Evolutionary conservation across 192 early-diverging fungal species (phyloP).

Genomic region (Neocallimastix lanati): DNA sequence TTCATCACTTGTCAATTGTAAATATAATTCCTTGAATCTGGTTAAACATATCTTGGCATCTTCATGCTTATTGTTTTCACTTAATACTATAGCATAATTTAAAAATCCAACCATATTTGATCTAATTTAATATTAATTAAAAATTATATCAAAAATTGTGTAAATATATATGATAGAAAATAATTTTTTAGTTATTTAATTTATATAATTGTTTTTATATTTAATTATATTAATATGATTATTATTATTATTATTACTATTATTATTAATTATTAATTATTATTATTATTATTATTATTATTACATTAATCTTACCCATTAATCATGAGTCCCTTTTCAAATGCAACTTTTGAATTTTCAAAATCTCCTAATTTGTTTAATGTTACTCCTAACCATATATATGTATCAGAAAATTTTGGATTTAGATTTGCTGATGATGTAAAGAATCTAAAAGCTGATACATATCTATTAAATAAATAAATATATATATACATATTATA

Average conservation of each 20-base stretch:
- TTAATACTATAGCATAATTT: not conserved
- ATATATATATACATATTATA: too few relatives aligned
- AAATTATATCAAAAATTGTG: too few relatives aligned
- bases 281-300: too few relatives aligned
- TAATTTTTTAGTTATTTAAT: too few relatives aligned
- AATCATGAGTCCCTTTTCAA: not conserved
- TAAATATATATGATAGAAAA: too few relatives aligned
- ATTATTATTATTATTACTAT: too few relatives aligned
- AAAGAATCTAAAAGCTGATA: not conserved
- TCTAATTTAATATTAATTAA: too few relatives aligned
- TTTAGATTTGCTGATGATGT: not conserved
- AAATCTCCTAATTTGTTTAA: not conserved
- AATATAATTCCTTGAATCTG: not conserved
- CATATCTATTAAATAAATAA: not conserved
- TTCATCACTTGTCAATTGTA: not conserved
- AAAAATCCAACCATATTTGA: not conserved
- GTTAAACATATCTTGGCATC: not conserved
- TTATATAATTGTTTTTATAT: too few relatives aligned
- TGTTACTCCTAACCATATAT: not conserved
- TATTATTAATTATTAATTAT: too few relatives aligned
- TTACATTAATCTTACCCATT: not conserved
- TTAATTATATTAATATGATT: too few relatives aligned
- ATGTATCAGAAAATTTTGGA: not conserved
- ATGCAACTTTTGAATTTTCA: not conserved
- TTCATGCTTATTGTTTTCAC: not conserved